Percentiles rank a stretch among this genome's conserved stretches.
These are phyloP conservation scores for Chrysosporium keratinophilum DNA, from an alignment of 2,329 filamentous ascomycete species.

Conservation along the genomic window DNA sequence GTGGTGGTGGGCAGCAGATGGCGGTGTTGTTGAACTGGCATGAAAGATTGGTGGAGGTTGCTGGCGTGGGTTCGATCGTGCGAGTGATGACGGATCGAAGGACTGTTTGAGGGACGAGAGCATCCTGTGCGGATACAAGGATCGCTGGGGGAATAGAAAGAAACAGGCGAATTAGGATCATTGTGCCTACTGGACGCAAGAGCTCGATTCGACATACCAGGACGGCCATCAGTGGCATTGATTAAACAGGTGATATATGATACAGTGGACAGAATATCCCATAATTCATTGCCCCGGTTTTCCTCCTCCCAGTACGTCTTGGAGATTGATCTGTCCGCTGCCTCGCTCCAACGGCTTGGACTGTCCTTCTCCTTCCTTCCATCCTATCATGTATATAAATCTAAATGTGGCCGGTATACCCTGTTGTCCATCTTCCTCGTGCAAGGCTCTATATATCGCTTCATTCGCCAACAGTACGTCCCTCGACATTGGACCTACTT, in stretches of 20 bases:
- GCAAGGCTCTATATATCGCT: constrained; percentile 75
- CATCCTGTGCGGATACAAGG: not conserved
- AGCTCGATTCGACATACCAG: not conserved
- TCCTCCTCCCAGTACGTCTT: constrained; percentile 58
- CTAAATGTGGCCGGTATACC: constrained; percentile 80
- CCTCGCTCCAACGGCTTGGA: constrained; percentile 70
- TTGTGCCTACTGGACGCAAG: not conserved
- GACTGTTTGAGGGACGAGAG: constrained; percentile 53
- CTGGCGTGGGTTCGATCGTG: constrained; percentile 83
- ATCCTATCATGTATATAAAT: constrained; percentile 97
- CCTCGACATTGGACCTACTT: constrained; percentile 63
- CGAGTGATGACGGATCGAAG: constrained; percentile 94
- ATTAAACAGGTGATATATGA: not conserved
- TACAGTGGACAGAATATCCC: constrained; percentile 1
- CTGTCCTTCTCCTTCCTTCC: constrained; percentile 76
- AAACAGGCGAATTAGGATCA: not conserved
- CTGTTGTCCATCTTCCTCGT: constrained; percentile 62
- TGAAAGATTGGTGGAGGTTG: constrained; percentile 93
- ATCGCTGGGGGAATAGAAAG: not conserved
- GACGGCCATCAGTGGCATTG: not conserved
- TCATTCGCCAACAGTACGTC: constrained; percentile 83
- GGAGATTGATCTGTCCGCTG: constrained; percentile 76
- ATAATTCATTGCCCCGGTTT: constrained; percentile 16
- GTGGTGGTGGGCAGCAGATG: constrained; percentile 77
- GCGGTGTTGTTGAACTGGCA: constrained; percentile 97